Base-by-base conservation (phyloP, 2,329 filamentous ascomycete genomes). In the Seiridium cupressi region DNA sequence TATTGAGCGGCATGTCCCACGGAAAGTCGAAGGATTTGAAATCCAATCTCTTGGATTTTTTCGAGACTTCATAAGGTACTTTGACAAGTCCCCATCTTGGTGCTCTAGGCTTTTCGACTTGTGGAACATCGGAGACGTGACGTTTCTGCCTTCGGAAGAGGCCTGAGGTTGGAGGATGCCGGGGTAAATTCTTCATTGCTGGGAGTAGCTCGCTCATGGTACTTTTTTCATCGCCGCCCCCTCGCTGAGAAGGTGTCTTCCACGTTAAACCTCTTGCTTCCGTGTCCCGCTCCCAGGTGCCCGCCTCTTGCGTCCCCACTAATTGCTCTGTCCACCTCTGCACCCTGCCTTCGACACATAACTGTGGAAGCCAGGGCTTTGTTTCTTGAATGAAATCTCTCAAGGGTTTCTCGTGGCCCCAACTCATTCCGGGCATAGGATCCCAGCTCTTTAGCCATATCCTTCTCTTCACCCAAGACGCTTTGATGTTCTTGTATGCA, bases 331-430 rank as follows among this genome's bases (percentile, higher is more conserved):
- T 34, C 49, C 49, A 53, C 34, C 35, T 38, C 49, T 53, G 49
- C 2, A 34, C 49, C 26, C 49, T 26, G 35, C 32, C 49, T n/a
- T 53, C 49, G 35, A 53, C 49, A n/a, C 49, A 36, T n/a, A 36
- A 8, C 49, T 8, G 34, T 35, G 49, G 35, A 8, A 53, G 32
- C 32, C 32, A n/a, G 34, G 49, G 49, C 32, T 35, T 2, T 9
- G 32, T 36, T 35, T 53, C 49, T 32, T n/a, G 26, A 8, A 53
- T 35, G 49, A 53, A 53, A 9, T 53, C 49, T n/a, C 49, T 26
- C 49, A 53, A 35, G 32, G 49, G 49, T 35, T 36, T 53, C 49
- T 53, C 49, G 35, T 53, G 49, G 35, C 49, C 49, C 49, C 49
- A 53, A 5, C 32, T 38, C 49, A 53, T 53, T 32, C 49, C 49